Conservation (phyloP, 495 filamentous ascomycete species). For the Penicillium pancosmium region DNA sequence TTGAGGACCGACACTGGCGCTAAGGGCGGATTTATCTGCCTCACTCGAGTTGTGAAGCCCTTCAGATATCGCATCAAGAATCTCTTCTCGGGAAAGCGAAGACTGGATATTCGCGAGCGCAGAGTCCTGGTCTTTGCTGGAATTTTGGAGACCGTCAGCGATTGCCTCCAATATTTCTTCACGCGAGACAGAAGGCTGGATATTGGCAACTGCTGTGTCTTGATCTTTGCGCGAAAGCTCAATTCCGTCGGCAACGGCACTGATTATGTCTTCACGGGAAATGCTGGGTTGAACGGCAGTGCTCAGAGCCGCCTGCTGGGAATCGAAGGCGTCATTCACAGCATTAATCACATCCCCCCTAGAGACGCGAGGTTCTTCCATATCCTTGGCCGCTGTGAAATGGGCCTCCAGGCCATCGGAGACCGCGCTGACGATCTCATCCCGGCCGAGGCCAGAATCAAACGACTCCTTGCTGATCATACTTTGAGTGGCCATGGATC, state of each 20-base stretch:
- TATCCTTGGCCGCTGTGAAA: conserved; percentile 40
- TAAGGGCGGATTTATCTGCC: conserved; percentile 24
- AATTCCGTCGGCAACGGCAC: conserved; percentile 56
- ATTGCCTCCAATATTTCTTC: conserved; percentile 53
- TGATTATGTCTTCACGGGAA: conserved; percentile 49
- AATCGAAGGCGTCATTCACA: conserved; percentile 56
- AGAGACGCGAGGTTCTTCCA: conserved; percentile 42
- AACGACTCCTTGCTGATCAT: conserved; percentile 50
- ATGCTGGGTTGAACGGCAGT: conserved; percentile 12
- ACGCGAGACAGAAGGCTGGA: conserved; percentile 20
- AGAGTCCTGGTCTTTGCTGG: background rate
- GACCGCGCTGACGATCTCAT: conserved; percentile 49
- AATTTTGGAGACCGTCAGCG: conserved; percentile 44
- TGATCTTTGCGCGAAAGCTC: conserved; percentile 25
- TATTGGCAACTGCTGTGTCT: conserved; percentile 27
- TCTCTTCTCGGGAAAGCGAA: conserved; percentile 49
- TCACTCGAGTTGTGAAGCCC: conserved; percentile 22
- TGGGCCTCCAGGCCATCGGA: conserved; percentile 47
- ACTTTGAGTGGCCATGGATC: conserved; percentile 46
- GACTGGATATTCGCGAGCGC: conserved; percentile 16
- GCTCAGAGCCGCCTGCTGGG: conserved; percentile 44
- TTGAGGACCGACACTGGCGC: conserved; percentile 25
- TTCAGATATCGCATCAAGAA: conserved; percentile 47
- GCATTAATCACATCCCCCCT: conserved; percentile 56
- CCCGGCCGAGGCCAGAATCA: conserved; percentile 48